Percentiles rank a stretch among this genome's conserved stretches.
phyloP scores from a whole-genome alignment of 306 rosid species.

The Ormosia semicastrata region DNA sequence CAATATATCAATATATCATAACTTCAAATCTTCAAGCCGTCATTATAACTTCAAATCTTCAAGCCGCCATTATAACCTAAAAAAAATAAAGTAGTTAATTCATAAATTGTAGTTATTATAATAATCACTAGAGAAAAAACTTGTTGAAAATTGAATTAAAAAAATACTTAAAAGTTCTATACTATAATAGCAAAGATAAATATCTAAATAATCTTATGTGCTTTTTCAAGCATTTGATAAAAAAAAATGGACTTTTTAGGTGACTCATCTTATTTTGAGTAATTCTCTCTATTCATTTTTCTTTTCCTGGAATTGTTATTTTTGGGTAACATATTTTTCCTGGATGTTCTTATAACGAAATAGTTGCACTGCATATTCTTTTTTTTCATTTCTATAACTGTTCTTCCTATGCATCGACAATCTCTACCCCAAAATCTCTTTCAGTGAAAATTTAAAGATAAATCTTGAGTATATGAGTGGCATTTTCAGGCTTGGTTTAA shows the following conservation, averaged over 20 bases:
- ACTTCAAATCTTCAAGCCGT: not conserved
- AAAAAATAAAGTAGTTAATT: not conserved
- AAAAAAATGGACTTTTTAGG: too few relatives aligned
- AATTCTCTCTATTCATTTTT: not conserved
- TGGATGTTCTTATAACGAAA: not conserved
- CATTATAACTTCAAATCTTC: not conserved
- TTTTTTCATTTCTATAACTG: not conserved
- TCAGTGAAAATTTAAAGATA: not conserved
- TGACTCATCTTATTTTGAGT: not conserved
- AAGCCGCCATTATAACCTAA: not conserved
- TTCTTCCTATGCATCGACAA: not conserved
- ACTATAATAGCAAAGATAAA: not conserved
- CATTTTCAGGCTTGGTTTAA: constrained; percentile 30
- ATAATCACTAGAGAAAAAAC: not conserved
- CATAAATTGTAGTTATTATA: not conserved
- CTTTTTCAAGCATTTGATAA: not conserved
- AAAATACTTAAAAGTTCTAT: not conserved
- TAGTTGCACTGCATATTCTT: not conserved
- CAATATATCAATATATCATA: not conserved
- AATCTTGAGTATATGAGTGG: constrained; percentile 22
- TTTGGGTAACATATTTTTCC: too few relatives aligned
- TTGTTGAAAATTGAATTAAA: not conserved
- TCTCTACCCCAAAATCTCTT: constrained; percentile 1
- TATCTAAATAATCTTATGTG: not conserved
- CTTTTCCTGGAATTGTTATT: too few relatives aligned